Percentiles rank a stretch among this genome's conserved stretches.
Conservation (phyloP, 2,329 filamentous ascomycete species). For the Fusarium stilboides region DNA sequence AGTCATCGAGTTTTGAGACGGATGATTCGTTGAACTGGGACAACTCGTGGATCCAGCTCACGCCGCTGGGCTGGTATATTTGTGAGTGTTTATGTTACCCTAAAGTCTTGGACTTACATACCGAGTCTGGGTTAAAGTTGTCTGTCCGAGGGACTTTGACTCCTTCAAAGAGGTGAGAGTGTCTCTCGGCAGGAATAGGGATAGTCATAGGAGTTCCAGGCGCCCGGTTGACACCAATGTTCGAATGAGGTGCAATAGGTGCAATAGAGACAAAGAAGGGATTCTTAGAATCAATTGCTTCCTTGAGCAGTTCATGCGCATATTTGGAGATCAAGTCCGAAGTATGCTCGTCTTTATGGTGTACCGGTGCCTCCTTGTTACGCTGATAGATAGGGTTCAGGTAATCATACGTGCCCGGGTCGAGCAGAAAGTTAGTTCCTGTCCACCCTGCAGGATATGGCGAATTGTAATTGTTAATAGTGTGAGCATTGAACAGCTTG, state of each 20-base stretch:
- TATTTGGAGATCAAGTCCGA: slow-evolving; percentile 73
- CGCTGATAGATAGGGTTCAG: slow-evolving; percentile 66
- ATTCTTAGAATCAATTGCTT: slow-evolving; percentile 66
- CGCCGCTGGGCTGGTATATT: slow-evolving; percentile 50
- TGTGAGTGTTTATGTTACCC: slow-evolving; percentile 7
- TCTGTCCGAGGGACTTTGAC: slow-evolving; percentile 72
- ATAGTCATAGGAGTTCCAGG: slow-evolving; percentile 34
- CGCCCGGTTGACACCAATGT: slow-evolving; percentile 53
- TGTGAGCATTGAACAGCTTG: slow-evolving; percentile 80
- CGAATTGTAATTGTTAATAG: slow-evolving; percentile 71
- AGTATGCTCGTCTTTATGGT: slow-evolving; percentile 54
- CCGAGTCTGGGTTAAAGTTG: slow-evolving; percentile 76
- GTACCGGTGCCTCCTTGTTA: slow-evolving; percentile 55
- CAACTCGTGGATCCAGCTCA: slow-evolving; percentile 64
- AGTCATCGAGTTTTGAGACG: slow-evolving; percentile 65
- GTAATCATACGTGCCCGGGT: slow-evolving; percentile 59
- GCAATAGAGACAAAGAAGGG: slow-evolving; percentile 79
- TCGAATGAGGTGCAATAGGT: slow-evolving; percentile 77
- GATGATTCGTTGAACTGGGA: slow-evolving; percentile 58
- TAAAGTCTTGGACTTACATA: slow-evolving; percentile 46
- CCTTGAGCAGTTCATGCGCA: slow-evolving; percentile 72
- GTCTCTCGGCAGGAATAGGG: slow-evolving; percentile 72
- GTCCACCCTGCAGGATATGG: slow-evolving; percentile 73
- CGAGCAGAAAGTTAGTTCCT: slow-evolving; percentile 56
- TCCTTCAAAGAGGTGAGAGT: slow-evolving; percentile 73